These are phyloP conservation scores for Arthrobotrys musiformis DNA, from an alignment of 2,329 filamentous ascomycete genomes.

Conservation along the genomic window DNA sequence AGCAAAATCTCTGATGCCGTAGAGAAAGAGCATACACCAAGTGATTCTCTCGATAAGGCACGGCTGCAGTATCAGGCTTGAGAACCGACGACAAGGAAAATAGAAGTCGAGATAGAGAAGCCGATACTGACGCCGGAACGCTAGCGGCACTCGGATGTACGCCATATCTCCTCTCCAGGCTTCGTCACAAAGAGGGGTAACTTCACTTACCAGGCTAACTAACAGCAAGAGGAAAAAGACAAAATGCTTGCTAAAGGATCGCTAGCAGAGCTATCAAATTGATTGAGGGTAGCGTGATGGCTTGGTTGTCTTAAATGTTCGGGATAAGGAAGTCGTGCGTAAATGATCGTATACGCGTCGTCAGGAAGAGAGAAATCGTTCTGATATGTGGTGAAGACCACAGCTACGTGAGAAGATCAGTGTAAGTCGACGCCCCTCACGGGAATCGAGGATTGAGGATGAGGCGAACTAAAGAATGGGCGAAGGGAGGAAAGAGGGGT, in stretches of 20 bases:
- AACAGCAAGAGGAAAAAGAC: slow-evolving; percentile 26
- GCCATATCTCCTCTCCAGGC: neutral
- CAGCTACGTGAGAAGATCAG: slow-evolving; percentile 34
- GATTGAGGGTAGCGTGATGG: slow-evolving; percentile 35
- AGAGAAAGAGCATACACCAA: too few relatives aligned
- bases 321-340: slow-evolving; percentile 53
- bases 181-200: slow-evolving; percentile 35
- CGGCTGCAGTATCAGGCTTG: neutral
- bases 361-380: slow-evolving; percentile 40
- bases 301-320: slow-evolving; percentile 42
- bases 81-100: slow-evolving; percentile 10
- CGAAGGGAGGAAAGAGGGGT: slow-evolving; percentile 53
- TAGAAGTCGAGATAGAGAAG: neutral
- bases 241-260: slow-evolving; percentile 55
- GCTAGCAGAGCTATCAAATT: slow-evolving; percentile 52
- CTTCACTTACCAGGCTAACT: slow-evolving; percentile 36
- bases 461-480: slow-evolving; percentile 34
- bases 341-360: slow-evolving; percentile 57
- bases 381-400: slow-evolving; percentile 55
- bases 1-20: slow-evolving; percentile 9
- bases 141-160: slow-evolving; percentile 31
- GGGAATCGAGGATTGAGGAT: slow-evolving; percentile 40
- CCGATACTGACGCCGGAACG: slow-evolving; percentile 1
- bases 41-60: neutral
- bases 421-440: slow-evolving; percentile 27